Evolutionary conservation across 202 grass and related monocot species (phyloP).

Genomic region (Miscanthus sacchariflorus): DNA sequence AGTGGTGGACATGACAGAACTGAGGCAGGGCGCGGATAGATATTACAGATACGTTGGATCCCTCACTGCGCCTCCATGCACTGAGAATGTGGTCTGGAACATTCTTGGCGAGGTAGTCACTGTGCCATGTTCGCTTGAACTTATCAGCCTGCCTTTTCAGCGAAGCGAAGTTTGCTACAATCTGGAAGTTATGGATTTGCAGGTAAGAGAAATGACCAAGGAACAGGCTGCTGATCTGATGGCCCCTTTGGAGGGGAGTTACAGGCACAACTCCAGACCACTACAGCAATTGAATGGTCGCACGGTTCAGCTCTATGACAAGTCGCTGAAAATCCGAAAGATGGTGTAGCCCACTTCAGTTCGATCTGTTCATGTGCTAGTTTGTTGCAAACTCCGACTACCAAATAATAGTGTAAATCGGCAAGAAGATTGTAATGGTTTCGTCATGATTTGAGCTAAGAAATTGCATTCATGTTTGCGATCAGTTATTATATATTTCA

Average conservation of each 20-base stretch:
- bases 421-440: not conserved
- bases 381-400: not conserved
- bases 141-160: too few species aligned
- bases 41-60: conserved; percentile 77
- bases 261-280: conserved; percentile 68
- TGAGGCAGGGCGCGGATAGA: conserved; percentile 43
- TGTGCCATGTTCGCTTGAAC: too few species aligned
- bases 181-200: not conserved
- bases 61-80: conserved; percentile 82
- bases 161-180: not conserved
- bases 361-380: not conserved
- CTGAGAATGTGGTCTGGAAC: conserved; percentile 78
- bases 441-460: not conserved
- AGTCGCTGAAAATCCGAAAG: conserved; percentile 12
- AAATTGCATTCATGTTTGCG: not conserved
- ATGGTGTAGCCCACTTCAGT: not conserved
- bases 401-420: not conserved
- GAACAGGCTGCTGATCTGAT: conserved; percentile 69
- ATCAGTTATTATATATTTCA: not conserved
- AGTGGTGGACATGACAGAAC: conserved; percentile 53
- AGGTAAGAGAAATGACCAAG: conserved; percentile 74
- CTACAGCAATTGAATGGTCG: conserved; percentile 59
- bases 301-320: conserved; percentile 62
- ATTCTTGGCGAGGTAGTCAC: conserved; percentile 69
- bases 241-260: conserved; percentile 63